Conservation (phyloP, 169 alveolate genomes). For the Perkinsus olseni region DNA sequence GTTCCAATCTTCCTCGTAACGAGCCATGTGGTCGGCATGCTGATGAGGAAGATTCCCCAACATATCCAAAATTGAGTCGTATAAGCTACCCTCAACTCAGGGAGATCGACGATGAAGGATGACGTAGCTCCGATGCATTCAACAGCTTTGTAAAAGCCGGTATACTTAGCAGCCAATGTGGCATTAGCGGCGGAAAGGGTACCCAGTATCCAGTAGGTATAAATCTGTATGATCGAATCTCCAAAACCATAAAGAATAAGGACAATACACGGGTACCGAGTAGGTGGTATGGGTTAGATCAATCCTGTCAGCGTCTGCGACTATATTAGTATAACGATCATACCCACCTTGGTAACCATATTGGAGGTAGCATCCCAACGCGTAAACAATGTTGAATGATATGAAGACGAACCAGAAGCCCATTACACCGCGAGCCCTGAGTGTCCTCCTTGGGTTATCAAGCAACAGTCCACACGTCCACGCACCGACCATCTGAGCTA, state of each 20-base stretch:
- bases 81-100: background rate
- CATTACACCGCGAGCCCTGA: background rate
- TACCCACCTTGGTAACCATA: background rate
- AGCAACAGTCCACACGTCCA: slow-evolving; percentile 4
- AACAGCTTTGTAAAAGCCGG: slow-evolving; percentile 8
- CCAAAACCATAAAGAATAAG: background rate
- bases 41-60: background rate
- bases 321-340: background rate
- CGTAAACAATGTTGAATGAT: background rate
- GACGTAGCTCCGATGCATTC: slow-evolving; percentile 1
- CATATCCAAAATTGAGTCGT: background rate
- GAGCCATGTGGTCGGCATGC: background rate
- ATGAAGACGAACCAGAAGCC: background rate
- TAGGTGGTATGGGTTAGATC: background rate
- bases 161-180: background rate
- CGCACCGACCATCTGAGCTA: slow-evolving; percentile 24
- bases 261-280: background rate
- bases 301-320: background rate
- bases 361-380: background rate
- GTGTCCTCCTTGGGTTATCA: background rate
- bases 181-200: background rate
- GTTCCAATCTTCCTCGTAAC: background rate
- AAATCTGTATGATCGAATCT: background rate
- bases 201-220: slow-evolving; percentile 5
- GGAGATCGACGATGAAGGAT: background rate